These are phyloP conservation scores for Syncephalis plumigaleata DNA, from an alignment of 371 early-diverging fungal genomes.

Conservation along the genomic window DNA sequence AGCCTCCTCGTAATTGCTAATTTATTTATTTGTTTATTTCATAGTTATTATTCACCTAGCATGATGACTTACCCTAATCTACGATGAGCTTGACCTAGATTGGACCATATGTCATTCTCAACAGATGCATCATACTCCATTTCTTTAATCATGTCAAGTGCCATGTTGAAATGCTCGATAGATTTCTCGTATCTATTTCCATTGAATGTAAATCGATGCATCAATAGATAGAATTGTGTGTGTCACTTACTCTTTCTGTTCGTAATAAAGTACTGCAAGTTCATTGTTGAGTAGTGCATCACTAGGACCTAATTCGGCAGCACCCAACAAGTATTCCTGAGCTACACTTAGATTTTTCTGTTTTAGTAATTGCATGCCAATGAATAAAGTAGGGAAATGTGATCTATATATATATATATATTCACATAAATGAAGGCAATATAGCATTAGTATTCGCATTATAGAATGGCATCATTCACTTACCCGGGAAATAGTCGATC, in stretches of 20 bases:
- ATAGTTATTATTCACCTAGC: neutral
- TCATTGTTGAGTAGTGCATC: slow-evolving; percentile 55
- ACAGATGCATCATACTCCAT: slow-evolving; percentile 17
- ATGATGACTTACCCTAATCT: slow-evolving; percentile 26
- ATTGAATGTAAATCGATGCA: neutral
- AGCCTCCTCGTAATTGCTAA: slow-evolving; percentile 27
- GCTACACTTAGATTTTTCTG: slow-evolving; percentile 29
- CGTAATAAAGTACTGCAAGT: slow-evolving; percentile 38
- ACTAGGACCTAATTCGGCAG: slow-evolving; percentile 23
- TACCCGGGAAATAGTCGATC: slow-evolving; percentile 45
- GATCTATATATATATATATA: slow-evolving; percentile 21
- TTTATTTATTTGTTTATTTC: too few relatives aligned
- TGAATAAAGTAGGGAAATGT: slow-evolving; percentile 45
- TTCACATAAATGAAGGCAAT: too few relatives aligned
- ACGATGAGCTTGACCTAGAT: slow-evolving; percentile 50
- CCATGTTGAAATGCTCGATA: slow-evolving; percentile 24
- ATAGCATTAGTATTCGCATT: too few relatives aligned
- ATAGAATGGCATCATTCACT: too few relatives aligned
- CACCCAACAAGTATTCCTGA: slow-evolving; percentile 28
- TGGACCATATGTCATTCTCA: slow-evolving; percentile 45
- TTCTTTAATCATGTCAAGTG: slow-evolving; percentile 25
- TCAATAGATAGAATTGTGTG: neutral
- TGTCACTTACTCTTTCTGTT: slow-evolving; percentile 23
- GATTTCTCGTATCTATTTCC: slow-evolving; percentile 26
- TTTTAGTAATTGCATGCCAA: slow-evolving; percentile 58